These are phyloP conservation scores for Discostella stelligeroides DNA, from an alignment of 108 stramenopile genomes.

Conservation along the genomic window DNA sequence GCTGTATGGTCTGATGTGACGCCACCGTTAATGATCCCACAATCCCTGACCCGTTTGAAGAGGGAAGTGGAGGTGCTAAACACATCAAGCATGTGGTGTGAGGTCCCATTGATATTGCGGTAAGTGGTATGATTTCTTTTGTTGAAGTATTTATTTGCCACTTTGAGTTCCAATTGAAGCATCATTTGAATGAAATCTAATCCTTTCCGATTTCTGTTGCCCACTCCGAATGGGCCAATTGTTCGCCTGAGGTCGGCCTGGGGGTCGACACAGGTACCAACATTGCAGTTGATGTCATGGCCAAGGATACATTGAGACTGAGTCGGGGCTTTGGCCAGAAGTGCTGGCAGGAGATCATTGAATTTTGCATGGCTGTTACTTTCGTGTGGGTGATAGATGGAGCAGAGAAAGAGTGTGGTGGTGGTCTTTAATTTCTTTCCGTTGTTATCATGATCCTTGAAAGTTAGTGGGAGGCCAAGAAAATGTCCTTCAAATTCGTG, in stretches of 20 bases:
- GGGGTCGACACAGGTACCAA: background rate
- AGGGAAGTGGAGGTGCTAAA: background rate
- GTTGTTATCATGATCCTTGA: background rate
- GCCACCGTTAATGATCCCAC: background rate
- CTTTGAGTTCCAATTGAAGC: background rate
- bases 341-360: no score
- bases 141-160: background rate
- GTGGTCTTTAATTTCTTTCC: background rate
- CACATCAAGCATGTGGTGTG: no score
- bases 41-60: background rate
- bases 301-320: background rate
- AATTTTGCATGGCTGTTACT: no score
- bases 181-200: background rate
- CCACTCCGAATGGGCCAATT: background rate
- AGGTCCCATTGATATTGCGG: no score
- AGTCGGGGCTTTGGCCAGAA: background rate
- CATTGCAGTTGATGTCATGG: background rate
- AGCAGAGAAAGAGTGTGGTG: background rate
- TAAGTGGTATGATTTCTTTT: no score
- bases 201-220: background rate
- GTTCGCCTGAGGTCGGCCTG: background rate
- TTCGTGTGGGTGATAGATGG: background rate
- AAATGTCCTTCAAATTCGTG: no score
- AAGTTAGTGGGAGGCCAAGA: background rate
- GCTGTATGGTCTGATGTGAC: background rate